Evolutionary conservation across 2,329 filamentous ascomycete species (phyloP).

Genomic region (Aureobasidium uvarum): DNA sequence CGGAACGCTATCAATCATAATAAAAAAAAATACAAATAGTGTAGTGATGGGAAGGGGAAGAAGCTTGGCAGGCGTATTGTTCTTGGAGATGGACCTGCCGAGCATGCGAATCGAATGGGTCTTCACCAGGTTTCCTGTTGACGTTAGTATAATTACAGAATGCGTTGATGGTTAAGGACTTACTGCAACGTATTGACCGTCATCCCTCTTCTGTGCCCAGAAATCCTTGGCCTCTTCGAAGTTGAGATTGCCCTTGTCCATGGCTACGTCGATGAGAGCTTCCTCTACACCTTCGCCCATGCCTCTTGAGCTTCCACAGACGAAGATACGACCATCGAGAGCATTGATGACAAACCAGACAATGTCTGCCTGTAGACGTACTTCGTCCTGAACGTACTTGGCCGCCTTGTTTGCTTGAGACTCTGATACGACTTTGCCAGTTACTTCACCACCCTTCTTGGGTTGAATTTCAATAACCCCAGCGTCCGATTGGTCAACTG

Average conservation of each 20-base stretch:
- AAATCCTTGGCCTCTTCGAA: constrained; percentile 79
- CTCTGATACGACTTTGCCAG: constrained; percentile 71
- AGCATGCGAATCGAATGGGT: no score
- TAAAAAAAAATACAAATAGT: neutral
- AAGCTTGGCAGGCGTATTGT: neutral
- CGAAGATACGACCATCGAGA: constrained; percentile 92
- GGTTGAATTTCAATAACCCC: constrained; percentile 31
- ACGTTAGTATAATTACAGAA: neutral
- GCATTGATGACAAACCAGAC: constrained; percentile 98
- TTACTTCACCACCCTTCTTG: constrained; percentile 61
- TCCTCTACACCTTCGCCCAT: constrained; percentile 97
- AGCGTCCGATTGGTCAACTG: constrained; percentile 35
- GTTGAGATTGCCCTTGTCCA: constrained; percentile 86
- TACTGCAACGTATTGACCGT: constrained; percentile 84
- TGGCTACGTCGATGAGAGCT: constrained; percentile 83
- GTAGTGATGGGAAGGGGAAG: neutral
- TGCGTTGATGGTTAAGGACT: neutral
- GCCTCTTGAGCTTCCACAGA: constrained; percentile 90
- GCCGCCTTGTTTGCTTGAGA: constrained; percentile 62
- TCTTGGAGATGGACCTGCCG: neutral
- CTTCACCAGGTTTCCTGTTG: constrained; percentile 24
- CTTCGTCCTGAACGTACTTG: constrained; percentile 95
- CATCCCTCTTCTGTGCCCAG: constrained; percentile 88
- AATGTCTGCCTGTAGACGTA: constrained; percentile 85
- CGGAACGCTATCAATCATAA: constrained; percentile 18